Evolutionary conservation across 23 red algal genomes (phyloP), one percentile per base, ranked within the genome.

Genomic region (Chondrus crispus): DNA sequence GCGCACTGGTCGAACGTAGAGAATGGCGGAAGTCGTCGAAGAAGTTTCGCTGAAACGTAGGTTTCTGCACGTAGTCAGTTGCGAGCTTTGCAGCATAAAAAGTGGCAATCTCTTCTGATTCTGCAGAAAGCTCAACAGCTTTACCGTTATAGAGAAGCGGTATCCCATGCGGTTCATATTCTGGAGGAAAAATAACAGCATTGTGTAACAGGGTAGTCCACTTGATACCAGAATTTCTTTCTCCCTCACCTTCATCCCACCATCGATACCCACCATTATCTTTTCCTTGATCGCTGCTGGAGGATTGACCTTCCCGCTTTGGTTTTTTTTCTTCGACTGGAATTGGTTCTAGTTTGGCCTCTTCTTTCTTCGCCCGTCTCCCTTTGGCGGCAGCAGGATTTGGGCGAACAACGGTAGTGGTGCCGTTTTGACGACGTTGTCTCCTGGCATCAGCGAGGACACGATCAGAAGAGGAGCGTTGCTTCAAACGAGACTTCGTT

Each of bases 81-180:
- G 75, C 92, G 4, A 99, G 62, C 85, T 99, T 99, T 22, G 88
- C 72, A 35, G 97, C 94, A 93, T 93, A 99, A 81, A 96, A 99
- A 19, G 95, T 99, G 46, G 97, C 97, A 28, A 99, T 84, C 62
- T 99, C 97, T 83, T 99, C 97, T 20, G 82, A 89, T 50, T 76
- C 93, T 12, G 94, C 85, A 35, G 55, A 71, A 9, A 99, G 89
- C 22, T 49, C 35, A 85, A 96, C 24, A n/a, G 84, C 24, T 20
- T 77, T 36, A n/a, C 94, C 97, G 60, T 93, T 87, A 64, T 99
- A 99, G 3, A 99, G 30, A 5, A 99, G 70, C 8, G 94, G 93
- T 35, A 66, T 84, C 12, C 69, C 53, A 62, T 96, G 94, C 43
- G 97, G 91, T 14, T 78, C 94, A 57, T 99, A 99, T 49, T 92